Percentiles rank a stretch among this genome's conserved stretches.
Conservation (phyloP, 139 green algal species). For the Zygnema circumcarinatum region DNA sequence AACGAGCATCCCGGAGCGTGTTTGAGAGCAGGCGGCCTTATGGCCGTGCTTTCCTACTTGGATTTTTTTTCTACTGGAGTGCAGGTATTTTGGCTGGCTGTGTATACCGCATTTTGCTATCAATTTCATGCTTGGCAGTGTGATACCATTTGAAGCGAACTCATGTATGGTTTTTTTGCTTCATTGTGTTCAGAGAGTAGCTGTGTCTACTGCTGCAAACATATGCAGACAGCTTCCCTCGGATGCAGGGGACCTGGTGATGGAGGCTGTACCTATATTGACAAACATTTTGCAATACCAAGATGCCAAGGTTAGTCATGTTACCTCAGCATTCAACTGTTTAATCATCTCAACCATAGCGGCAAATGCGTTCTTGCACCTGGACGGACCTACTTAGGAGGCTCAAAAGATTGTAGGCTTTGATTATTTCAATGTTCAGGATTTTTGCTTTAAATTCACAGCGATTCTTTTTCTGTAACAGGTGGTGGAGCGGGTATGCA, state of each 20-base stretch:
- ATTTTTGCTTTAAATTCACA: no score
- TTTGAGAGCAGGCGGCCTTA: constrained; percentile 81
- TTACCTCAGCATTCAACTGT: neutral
- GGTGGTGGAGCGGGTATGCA: constrained; percentile 88
- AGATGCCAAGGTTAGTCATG: constrained; percentile 63
- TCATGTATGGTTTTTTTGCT: no score
- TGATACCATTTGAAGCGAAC: no score
- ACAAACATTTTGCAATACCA: constrained; percentile 84
- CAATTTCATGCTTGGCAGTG: no score
- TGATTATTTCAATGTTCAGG: no score
- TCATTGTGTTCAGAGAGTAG: constrained; percentile 68
- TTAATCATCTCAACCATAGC: neutral
- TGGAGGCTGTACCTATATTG: constrained; percentile 83
- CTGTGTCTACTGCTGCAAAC: constrained; percentile 86
- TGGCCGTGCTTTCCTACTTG: constrained; percentile 89
- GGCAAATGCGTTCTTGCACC: neutral
- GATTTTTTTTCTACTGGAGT: constrained; percentile 96
- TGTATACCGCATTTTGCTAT: no score
- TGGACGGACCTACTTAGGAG: neutral
- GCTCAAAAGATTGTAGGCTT: neutral
- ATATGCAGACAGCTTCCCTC: constrained; percentile 79
- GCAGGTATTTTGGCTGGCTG: constrained; percentile 68
- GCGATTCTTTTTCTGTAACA: constrained; percentile 56
- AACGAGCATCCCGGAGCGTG: constrained; percentile 78
- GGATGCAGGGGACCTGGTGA: constrained; percentile 66